phyloP scores from a whole-genome alignment of 208 protist genomes.

The Leishmania guyanensis region DNA sequence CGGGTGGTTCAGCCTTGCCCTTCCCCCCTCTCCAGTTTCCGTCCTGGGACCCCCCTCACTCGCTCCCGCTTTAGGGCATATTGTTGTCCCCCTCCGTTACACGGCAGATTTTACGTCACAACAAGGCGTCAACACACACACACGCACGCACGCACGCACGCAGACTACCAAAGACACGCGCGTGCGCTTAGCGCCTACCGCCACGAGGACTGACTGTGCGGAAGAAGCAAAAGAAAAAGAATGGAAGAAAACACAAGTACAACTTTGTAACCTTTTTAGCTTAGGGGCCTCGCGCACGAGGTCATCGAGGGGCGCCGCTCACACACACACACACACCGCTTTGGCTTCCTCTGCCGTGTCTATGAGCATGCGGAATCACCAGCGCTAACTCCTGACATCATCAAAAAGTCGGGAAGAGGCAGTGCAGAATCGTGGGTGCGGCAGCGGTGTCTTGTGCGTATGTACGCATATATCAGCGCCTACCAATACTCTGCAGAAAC shows the following conservation, averaged over 20 bases:
- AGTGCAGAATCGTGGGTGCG: neutral
- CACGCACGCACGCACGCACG: slow-evolving; percentile 3
- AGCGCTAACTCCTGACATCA: neutral
- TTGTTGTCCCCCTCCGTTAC: neutral
- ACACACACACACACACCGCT: neutral
- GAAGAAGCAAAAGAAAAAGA: slow-evolving; percentile 1
- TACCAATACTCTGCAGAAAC: neutral
- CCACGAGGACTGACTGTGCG: neutral
- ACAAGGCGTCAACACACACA: neutral
- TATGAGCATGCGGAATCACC: neutral
- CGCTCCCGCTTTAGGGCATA: neutral
- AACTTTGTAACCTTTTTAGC: neutral
- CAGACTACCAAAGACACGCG: neutral
- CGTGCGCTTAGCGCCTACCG: neutral
- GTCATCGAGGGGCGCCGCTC: neutral
- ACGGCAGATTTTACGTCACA: neutral
- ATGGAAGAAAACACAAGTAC: slow-evolving; percentile 8
- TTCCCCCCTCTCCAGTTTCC: neutral
- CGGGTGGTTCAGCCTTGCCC: no score
- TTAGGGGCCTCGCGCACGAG: neutral
- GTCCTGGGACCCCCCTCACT: neutral
- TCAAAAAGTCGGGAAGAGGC: neutral
- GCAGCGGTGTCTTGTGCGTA: slow-evolving; percentile 3
- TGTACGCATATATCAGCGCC: neutral
- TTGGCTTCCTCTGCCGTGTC: neutral